Evolutionary conservation across 2,329 filamentous ascomycete species (phyloP).

Genomic region (Lasiodiplodia sp.): DNA sequence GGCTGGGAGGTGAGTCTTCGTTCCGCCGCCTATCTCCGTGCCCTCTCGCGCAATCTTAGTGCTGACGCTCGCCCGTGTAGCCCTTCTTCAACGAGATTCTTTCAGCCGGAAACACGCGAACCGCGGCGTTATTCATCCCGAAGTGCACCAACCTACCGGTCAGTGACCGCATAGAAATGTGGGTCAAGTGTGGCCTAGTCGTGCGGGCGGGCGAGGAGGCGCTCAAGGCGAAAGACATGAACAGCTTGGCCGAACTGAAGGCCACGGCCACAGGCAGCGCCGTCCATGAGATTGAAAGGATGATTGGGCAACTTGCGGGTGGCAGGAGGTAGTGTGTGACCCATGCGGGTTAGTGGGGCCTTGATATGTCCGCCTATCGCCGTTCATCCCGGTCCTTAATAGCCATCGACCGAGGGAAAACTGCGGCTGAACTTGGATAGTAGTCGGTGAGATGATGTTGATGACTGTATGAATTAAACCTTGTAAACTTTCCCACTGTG

Average conservation of each 20-base stretch:
- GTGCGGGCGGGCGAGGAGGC: slow-evolving; percentile 92
- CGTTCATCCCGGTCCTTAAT: neutral
- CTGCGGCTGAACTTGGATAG: slow-evolving; percentile 20
- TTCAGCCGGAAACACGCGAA: slow-evolving; percentile 85
- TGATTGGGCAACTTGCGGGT: slow-evolving; percentile 62
- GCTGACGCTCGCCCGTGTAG: slow-evolving; percentile 50
- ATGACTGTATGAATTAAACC: slow-evolving; percentile 19
- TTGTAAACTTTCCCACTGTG: neutral
- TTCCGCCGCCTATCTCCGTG: neutral
- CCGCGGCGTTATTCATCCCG: slow-evolving; percentile 83
- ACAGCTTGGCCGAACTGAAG: slow-evolving; percentile 75
- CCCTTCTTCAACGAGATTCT: slow-evolving; percentile 92
- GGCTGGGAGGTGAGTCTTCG: slow-evolving; percentile 76
- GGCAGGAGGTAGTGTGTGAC: slow-evolving; percentile 10
- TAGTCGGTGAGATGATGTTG: neutral
- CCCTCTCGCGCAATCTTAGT: slow-evolving; percentile 12
- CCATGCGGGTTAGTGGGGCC: neutral
- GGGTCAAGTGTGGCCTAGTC: slow-evolving; percentile 91
- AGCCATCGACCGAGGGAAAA: slow-evolving; percentile 10
- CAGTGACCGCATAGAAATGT: slow-evolving; percentile 84
- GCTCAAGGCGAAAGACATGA: slow-evolving; percentile 78
- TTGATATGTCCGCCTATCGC: slow-evolving; percentile 18
- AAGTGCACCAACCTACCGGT: slow-evolving; percentile 79
- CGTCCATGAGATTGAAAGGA: slow-evolving; percentile 80
- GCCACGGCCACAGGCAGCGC: slow-evolving; percentile 75